These are phyloP conservation scores for Yamagishiella unicocca DNA, from an alignment of 139 green algal species.

Conservation along the genomic window DNA sequence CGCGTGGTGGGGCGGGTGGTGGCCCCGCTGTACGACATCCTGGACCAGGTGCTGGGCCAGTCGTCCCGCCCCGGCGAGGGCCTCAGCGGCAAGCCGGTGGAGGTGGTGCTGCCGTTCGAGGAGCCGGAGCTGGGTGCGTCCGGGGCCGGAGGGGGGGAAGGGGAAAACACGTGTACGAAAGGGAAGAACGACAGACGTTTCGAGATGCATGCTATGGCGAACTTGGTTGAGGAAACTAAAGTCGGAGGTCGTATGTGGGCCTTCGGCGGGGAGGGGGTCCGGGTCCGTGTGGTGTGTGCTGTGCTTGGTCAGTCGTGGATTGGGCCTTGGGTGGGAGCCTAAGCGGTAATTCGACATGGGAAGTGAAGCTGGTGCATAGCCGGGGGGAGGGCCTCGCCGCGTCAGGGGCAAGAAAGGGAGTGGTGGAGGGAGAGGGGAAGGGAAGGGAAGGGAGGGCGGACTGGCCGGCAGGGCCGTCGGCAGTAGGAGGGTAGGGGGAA, in stretches of 20 bases:
- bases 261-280: neutral
- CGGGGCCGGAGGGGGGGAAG: neutral
- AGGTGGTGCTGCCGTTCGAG: constrained; percentile 9
- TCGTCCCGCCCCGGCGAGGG: neutral
- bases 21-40: constrained; percentile 12
- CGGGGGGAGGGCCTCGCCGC: no score
- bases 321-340: no score
- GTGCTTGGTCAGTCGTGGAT: neutral
- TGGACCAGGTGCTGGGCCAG: constrained; percentile 13
- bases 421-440: no score
- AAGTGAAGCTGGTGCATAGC: no score
- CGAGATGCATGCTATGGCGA: no score
- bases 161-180: no score
- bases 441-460: neutral
- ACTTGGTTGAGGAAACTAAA: neutral
- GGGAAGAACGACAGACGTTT: no score
- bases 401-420: no score
- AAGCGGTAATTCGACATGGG: no score
- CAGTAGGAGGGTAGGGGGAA: neutral
- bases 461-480: neutral
- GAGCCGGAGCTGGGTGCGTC: constrained; percentile 34
- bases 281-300: neutral
- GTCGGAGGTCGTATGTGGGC: neutral
- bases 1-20: constrained; percentile 8
- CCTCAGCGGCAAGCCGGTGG: constrained; percentile 25